A percentile compares a stretch with the other conserved stretches of the same genome.
Evolutionary conservation across 2,329 filamentous ascomycete species (phyloP).

Genomic region (Talaromyces atroroseus): DNA sequence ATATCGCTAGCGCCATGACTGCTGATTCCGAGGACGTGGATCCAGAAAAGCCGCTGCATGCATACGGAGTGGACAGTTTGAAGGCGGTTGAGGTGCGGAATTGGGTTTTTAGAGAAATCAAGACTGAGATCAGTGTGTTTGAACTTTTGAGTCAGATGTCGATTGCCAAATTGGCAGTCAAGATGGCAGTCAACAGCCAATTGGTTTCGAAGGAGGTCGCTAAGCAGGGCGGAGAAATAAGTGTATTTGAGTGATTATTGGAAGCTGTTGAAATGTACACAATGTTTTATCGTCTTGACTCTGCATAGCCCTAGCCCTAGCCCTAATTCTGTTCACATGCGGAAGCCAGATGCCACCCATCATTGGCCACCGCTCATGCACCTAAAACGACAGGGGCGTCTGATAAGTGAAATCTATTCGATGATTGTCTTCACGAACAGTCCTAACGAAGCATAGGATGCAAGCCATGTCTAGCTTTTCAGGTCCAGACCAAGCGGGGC

Average conservation of each 20-base stretch:
- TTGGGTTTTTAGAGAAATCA: conserved; percentile 14
- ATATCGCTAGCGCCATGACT: not conserved
- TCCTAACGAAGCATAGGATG: too few species aligned
- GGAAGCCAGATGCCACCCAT: not conserved
- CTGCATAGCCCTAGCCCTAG: not conserved
- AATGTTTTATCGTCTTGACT: not conserved
- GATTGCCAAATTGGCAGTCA: not conserved
- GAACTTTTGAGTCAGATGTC: conserved; percentile 21
- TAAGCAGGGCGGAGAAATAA: not conserved
- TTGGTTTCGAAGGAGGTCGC: not conserved
- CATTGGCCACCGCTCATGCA: not conserved
- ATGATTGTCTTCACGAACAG: too few species aligned
- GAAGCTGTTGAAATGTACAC: not conserved
- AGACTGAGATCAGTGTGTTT: conserved; percentile 26
- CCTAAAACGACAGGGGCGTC: too few species aligned
- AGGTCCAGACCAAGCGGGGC: too few species aligned
- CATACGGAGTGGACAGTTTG: conserved; percentile 13
- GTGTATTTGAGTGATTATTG: not conserved
- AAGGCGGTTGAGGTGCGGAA: conserved; percentile 18
- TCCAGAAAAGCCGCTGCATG: conserved; percentile 10
- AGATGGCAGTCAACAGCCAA: not conserved
- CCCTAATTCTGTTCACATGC: not conserved
- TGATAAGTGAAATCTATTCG: too few species aligned
- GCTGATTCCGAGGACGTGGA: conserved; percentile 13
- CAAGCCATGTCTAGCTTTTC: too few species aligned